Base-by-base conservation (phyloP, 768 basidiomycete genomes). In the Leccinum imitatum region DNA sequence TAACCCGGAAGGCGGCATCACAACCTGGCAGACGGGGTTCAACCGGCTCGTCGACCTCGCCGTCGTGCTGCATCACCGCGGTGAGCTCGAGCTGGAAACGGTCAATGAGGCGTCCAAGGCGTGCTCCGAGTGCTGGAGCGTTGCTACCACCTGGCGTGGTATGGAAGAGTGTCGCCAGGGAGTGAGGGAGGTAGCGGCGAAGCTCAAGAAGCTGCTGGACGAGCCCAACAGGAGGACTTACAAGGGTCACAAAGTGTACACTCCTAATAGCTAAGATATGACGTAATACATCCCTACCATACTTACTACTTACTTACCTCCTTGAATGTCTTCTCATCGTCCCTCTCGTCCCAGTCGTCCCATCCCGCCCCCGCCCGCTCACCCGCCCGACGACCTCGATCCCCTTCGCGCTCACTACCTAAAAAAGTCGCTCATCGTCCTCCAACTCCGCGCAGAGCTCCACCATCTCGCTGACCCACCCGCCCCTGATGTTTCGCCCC, bases 361-460 rank as follows among this genome's bases (percentile, higher is more conserved):
- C 63, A 17, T 50, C 61, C 23, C 69, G 46, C 25, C 67, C 69
- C 19, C 19, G 9, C n/a, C 60, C 19, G 15, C 57, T 5, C 27
- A 50, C 53, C 56, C 51, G 25, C 44, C 53, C 17, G 8, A 56
- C 27, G 59, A 48, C 54, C 84, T 98, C 53, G 92, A 93, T 1
- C 92, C 96, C 13, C 78, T 95, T 52, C 89, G 95, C 47, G 94
- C 95, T 4, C 97, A 99, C 71, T 99, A 99, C 75, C 91, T 99
- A 73, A 99, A 98, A 81, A 98, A 98, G 75, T 84, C 92, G 17
- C 87, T 99, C 58, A 82, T 98, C 48, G 85, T 90, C 65, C 87
- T 98, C 54, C 88, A 98, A 73, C 87, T 98, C 67, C 76, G 78
- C 66, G 77, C 76, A n/a, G 97, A 99, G 75, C 82, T 98, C 61